phyloP scores from a whole-genome alignment of 73 alveolate genomes.

The Paramecium tetraurelia region DNA sequence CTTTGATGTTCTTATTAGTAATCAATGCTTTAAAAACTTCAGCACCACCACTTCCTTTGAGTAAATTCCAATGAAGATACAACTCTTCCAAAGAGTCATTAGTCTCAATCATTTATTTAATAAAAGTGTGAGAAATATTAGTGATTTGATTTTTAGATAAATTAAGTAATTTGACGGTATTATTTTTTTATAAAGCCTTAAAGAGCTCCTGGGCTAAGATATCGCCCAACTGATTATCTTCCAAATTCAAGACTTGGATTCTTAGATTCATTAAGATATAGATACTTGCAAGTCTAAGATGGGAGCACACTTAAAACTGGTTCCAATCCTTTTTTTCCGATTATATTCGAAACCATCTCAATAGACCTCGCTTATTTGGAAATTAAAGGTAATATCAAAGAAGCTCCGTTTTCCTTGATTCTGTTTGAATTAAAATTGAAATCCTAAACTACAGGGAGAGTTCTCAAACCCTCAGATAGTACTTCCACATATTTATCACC shows the following conservation, averaged over 20 bases:
- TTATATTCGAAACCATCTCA: not conserved
- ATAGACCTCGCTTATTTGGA: conserved; percentile 47
- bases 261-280: not conserved
- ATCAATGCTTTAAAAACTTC: conserved; percentile 32
- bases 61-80: conserved; percentile 50
- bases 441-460: not conserved
- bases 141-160: conserved; percentile 28
- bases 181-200: conserved; percentile 18
- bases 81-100: conserved; percentile 41
- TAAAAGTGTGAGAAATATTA: not conserved
- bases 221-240: conserved; percentile 41
- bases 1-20: conserved; percentile 26
- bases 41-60: not conserved
- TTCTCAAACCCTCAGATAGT: conserved; percentile 14
- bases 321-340: not conserved
- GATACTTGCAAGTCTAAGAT: not conserved
- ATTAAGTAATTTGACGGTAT: not conserved
- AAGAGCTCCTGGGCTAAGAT: not conserved
- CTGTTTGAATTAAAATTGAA: conserved; percentile 28
- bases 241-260: conserved; percentile 28
- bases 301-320: not conserved
- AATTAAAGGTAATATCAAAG: not conserved
- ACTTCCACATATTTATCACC: conserved; percentile 60
- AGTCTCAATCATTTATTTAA: not conserved
- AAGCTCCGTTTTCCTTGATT: conserved; percentile 22